Base-by-base conservation (phyloP, 2,329 filamentous ascomycete genomes). In the Epichloe typhina region DNA sequence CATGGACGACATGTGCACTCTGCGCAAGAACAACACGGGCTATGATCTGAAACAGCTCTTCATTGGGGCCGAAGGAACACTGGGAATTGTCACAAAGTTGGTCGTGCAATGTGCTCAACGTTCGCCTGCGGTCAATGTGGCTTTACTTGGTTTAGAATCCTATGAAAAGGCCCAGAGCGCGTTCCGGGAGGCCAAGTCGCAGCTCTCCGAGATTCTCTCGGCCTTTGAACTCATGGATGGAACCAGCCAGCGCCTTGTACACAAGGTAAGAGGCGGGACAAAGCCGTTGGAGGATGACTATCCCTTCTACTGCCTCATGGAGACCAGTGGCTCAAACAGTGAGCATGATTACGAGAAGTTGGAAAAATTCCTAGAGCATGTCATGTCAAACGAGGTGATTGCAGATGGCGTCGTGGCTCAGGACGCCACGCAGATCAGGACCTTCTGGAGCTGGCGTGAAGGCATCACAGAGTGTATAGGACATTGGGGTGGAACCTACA, bases 1-100 rank as follows among this genome's bases (percentile, higher is more conserved):
- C 58, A 76, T 98, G 44, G 83, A 97, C 60, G 89, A 96, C 60
- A 80, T 98, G 35, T 85, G 81, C 58, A 90, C 80, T 53, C 74
- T 98, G 52, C 82, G 93, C 58, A 98, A 98, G 75, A 97, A 98
- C 75, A 98, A 98, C 72, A 98, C 93, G 2, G 93, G 93, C 31
- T 98, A 97, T 69, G 94, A 98, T 65, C 69, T 96, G 52, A 96
- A 96, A 73, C 91, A 96, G 69, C 78, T 96, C 37, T 96, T 98
- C 66, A 95, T 98, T 61, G 93, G 93, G 44, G 87, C 83, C 35
- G 93, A 98, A 68, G 93, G 93, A 23, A 97, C 93, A 5, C 85
- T 97, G 55, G 93, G 93, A 49, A 86, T 97, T 61, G 86, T 98
- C 60, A 98, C 93, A 17, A 90, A 80, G 45, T 77, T 97, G 38